Base-by-base conservation (phyloP, 257 asterid species). In the Nicotiana attenuata region DNA sequence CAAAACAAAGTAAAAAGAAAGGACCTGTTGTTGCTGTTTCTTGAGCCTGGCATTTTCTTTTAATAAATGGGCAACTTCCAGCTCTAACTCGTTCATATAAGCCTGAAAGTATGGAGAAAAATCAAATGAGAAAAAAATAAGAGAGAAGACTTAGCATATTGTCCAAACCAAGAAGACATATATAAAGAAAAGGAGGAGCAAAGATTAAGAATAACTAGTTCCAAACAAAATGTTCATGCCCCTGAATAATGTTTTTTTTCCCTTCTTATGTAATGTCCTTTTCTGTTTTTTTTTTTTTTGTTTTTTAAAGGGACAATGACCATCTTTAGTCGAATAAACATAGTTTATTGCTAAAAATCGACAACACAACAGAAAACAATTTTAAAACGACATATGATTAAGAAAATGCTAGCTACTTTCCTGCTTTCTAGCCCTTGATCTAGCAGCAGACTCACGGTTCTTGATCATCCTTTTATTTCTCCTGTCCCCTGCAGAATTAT, bases 401-500 rank as follows among this genome's bases (percentile, higher is more conserved):
- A 87, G 10, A 63, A 69, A 41, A 29, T 0, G 77, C 57, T 11
- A 38, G 79, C 65, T 5, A 75, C 86, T 80, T 91, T 81, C 97
- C 94, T 92, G 97, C 84, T 93, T 93, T 81, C 97, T 83, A 56
- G 97, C 97, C 53, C 97, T 84, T 24, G 95, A 92, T 22, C 97
- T 90, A 17, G 97, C 90, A 31, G 97, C 97, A 2, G 97, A 92
- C 87, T 92, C 97, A 0, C 97, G 89, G 88, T 93, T 93, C 97
- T 93, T 93, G 86, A 93, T 93, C 97, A 93, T 92, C 11, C 97
- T 91, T 89, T 90, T 89, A 59, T 87, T 90, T 9, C 94, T 88
- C 13, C 89, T 85, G 71, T 88, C 94, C 50, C 87, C 89, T 81
- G 91, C 9, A 20, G 78, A 84, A 56, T 65, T 75, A n/a, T 76